Evolutionary conservation across 176 grass and related monocot genomes (phyloP).

Genomic region (Aechmea fasciata): DNA sequence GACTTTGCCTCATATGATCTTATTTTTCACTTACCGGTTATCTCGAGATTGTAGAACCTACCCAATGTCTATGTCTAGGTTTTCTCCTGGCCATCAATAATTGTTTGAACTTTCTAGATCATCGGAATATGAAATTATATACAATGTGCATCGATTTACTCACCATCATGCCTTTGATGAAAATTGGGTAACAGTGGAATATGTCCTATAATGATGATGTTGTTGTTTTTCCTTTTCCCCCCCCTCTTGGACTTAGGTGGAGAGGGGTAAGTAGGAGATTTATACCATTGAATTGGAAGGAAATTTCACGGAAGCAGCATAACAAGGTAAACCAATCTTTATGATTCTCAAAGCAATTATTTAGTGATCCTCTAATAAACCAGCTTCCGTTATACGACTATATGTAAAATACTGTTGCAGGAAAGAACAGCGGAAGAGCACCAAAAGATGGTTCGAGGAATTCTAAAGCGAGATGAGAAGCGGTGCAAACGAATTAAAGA

Average conservation of each 20-base stretch:
- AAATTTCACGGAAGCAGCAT: constrained; percentile 45
- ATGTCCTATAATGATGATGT: neutral
- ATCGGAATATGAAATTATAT: neutral
- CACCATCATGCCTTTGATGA: neutral
- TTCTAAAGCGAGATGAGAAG: constrained; percentile 67
- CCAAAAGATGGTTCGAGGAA: constrained; percentile 54
- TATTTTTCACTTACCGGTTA: no score
- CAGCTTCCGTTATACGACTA: no score
- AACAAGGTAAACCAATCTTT: constrained; percentile 51
- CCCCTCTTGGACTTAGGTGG: constrained; percentile 47
- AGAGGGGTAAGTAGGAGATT: constrained; percentile 38
- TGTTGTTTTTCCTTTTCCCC: neutral
- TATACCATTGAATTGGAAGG: constrained; percentile 37
- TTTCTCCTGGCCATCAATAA: no score
- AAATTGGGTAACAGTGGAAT: neutral
- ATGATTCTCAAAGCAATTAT: neutral
- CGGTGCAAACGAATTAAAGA: constrained; percentile 64
- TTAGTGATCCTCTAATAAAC: neutral
- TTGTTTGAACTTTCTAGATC: neutral
- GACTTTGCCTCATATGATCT: no score
- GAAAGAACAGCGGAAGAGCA: constrained; percentile 67
- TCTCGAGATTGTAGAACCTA: no score
- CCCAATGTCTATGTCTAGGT: no score
- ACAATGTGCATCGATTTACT: neutral
- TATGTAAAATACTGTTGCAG: constrained; percentile 22